Percentiles rank a stretch among this genome's conserved stretches.
phyloP scores from a whole-genome alignment of 2,329 filamentous ascomycete species.

The Pezicula carpinea region DNA sequence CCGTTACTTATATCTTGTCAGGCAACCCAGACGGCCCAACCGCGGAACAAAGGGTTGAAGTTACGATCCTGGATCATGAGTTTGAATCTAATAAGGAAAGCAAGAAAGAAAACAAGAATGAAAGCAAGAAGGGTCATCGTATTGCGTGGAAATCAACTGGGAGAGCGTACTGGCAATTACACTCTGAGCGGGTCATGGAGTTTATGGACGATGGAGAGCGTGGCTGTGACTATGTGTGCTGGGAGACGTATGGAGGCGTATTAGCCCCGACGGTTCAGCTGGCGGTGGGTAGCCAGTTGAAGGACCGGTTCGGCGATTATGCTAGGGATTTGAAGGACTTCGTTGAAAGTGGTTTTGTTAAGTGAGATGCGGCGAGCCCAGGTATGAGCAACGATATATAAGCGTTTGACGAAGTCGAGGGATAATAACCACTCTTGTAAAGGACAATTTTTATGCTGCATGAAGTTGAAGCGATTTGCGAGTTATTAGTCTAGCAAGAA shows the following conservation, averaged over 20 bases:
- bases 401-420: neutral
- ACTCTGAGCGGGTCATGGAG: conserved; percentile 39
- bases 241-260: conserved; percentile 41
- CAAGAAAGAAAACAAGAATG: conserved; percentile 10
- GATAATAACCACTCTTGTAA: neutral
- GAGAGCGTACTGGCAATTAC: conserved; percentile 29
- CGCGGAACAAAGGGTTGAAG: conserved; percentile 10
- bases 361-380: too few species aligned
- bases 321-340: conserved; percentile 34
- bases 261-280: conserved; percentile 31
- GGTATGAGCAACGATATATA: too few species aligned
- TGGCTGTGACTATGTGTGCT: conserved; percentile 36
- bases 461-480: too few species aligned
- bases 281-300: conserved; percentile 29
- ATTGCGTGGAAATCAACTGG: conserved; percentile 35
- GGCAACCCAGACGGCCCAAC: conserved; percentile 15
- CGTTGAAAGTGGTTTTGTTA: conserved; percentile 8
- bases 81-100: neutral
- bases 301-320: conserved; percentile 34
- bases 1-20: conserved; percentile 18
- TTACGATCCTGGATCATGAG: conserved; percentile 1
- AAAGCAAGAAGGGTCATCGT: conserved; percentile 30
- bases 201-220: conserved; percentile 31
- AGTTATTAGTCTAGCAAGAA: too few species aligned
- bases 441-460: too few species aligned